A percentile compares a stretch with the other conserved stretches of the same genome.
These are phyloP conservation scores for Plantago elongata DNA, from an alignment of 257 asterid genomes.

Conservation along the genomic window DNA sequence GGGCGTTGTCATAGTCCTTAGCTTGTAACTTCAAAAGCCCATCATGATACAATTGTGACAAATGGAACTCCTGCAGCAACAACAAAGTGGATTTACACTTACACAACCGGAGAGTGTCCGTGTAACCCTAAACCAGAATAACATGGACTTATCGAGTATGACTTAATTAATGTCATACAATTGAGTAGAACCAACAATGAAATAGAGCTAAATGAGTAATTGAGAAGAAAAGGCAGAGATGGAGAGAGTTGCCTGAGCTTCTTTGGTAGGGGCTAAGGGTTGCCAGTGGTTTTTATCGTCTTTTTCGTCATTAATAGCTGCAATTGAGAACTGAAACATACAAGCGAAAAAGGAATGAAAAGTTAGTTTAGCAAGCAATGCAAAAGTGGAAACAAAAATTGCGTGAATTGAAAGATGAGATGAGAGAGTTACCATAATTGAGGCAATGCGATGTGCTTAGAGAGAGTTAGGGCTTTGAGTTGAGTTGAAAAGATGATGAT, in stretches of 20 bases:
- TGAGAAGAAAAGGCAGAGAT: constrained; percentile 2
- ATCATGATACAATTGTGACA: constrained; percentile 85
- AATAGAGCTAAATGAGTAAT: constrained; percentile 2
- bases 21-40: constrained; percentile 83
- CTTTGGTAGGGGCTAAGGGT: constrained; percentile 94
- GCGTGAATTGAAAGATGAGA: no score
- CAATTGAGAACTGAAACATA: constrained; percentile 70
- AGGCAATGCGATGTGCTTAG: no score
- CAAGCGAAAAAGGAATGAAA: constrained; percentile 12
- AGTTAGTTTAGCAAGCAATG: no score
- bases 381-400: no score
- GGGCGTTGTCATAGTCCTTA: constrained; percentile 81
- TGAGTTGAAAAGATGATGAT: no score
- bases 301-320: constrained; percentile 76
- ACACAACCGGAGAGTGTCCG: background rate
- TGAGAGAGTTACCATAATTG: no score
- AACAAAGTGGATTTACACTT: constrained; percentile 18
- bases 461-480: no score
- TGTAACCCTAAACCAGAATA: no score
- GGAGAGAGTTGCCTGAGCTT: constrained; percentile 70
- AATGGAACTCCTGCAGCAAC: constrained; percentile 68
- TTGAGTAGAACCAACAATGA: background rate
- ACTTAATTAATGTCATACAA: no score
- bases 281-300: constrained; percentile 72
- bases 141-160: no score